Conservation (phyloP, 345 rosid species). For the Gossypioides kirkii region DNA sequence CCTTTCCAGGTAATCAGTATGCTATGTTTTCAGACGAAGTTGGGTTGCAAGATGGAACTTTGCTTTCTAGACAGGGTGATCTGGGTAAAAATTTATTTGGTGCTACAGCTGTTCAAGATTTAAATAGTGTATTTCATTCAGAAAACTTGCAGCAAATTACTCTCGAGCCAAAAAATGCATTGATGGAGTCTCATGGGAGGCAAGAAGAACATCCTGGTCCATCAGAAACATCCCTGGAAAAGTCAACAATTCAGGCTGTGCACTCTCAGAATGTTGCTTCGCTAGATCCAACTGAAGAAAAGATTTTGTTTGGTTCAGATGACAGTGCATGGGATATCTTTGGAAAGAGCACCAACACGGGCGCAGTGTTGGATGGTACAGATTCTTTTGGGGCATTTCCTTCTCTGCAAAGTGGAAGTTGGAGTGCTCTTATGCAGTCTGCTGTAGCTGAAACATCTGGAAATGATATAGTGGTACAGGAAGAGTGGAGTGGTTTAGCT, state of each 20-base stretch:
- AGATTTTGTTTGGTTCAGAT: slow-evolving; percentile 84
- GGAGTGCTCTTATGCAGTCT: slow-evolving; percentile 99
- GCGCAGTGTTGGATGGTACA: slow-evolving; percentile 37
- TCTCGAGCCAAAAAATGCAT: slow-evolving; percentile 34
- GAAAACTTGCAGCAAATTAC: slow-evolving; percentile 40
- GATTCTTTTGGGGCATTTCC: slow-evolving; percentile 50
- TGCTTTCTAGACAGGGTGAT: slow-evolving; percentile 43
- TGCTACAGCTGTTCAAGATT: slow-evolving; percentile 33
- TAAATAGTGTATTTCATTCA: slow-evolving; percentile 35
- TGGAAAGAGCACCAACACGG: slow-evolving; percentile 45
- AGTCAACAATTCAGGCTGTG: slow-evolving; percentile 26
- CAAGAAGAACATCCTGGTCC: slow-evolving; percentile 37
- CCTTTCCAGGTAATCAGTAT: slow-evolving; percentile 44
- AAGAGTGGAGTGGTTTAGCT: slow-evolving; percentile 52
- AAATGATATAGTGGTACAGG: slow-evolving; percentile 46
- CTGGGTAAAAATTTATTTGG: slow-evolving; percentile 37
- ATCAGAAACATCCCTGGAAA: slow-evolving; percentile 40
- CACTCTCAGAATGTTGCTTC: slow-evolving; percentile 54
- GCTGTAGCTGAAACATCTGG: slow-evolving; percentile 89
- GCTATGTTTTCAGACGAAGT: slow-evolving; percentile 40
- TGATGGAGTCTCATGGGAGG: slow-evolving; percentile 33
- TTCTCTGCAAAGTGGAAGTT: slow-evolving; percentile 86
- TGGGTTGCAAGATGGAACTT: slow-evolving; percentile 39
- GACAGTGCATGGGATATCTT: slow-evolving; percentile 78
- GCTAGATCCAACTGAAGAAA: slow-evolving; percentile 88